Evolutionary conservation across 2,329 filamentous ascomycete species (phyloP).

Genomic region (Incumbomyces lentus): DNA sequence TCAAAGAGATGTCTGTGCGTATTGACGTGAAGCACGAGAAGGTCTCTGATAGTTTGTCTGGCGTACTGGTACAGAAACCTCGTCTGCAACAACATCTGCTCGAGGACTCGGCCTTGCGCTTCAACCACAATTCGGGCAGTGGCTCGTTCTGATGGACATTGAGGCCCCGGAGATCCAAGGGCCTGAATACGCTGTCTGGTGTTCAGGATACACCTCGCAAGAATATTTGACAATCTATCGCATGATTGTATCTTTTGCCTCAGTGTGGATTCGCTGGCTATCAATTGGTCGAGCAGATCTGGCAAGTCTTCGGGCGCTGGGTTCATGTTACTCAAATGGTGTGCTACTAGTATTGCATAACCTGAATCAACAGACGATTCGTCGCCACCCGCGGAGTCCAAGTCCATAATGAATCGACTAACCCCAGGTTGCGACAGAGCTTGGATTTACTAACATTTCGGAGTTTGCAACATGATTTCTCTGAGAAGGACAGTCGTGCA

Average conservation of each 20-base stretch:
- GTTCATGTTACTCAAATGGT: conserved; percentile 2
- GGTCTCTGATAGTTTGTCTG: neutral
- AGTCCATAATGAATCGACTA: neutral
- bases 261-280: neutral
- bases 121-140: neutral
- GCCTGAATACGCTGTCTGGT: neutral
- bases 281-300: conserved; percentile 3
- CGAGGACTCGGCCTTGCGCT: neutral
- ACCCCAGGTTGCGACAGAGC: too few species aligned
- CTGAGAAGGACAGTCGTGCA: too few species aligned
- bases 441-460: too few species aligned
- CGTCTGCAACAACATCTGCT: conserved; percentile 1
- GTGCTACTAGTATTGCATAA: neutral
- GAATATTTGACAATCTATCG: neutral
- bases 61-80: neutral
- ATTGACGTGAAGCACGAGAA: neutral
- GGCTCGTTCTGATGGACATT: neutral
- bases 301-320: conserved; percentile 3
- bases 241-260: neutral
- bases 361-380: neutral
- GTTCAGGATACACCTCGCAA: neutral
- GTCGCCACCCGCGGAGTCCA: neutral
- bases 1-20: neutral
- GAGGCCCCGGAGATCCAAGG: neutral
- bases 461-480: too few species aligned